Evolutionary conservation across 805 yeast species (phyloP).

Genomic region (Barnettozyma californica): DNA sequence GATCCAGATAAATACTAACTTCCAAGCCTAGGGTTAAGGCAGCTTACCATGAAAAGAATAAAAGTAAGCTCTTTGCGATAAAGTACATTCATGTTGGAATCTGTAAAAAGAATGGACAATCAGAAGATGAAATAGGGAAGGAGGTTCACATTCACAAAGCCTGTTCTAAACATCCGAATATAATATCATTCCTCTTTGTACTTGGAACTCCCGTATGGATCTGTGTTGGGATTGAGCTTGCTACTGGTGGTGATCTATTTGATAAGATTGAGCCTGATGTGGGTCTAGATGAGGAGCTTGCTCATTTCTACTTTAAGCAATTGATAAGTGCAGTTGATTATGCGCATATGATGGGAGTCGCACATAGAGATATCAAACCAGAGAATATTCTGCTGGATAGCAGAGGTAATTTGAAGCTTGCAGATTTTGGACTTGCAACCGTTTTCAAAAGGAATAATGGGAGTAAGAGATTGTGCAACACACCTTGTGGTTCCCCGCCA

Average conservation of each 20-base stretch:
- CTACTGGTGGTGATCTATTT: conserved; percentile 71
- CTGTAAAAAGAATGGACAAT: conserved; percentile 30
- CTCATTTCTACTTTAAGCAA: conserved; percentile 66
- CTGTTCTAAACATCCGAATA: conserved; percentile 55
- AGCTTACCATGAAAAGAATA: conserved; percentile 34
- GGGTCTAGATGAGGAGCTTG: conserved; percentile 61
- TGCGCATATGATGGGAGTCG: conserved; percentile 58
- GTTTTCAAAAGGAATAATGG: conserved; percentile 48
- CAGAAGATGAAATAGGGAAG: conserved; percentile 38
- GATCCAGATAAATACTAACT: conserved; percentile 3
- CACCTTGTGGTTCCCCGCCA: conserved; percentile 70
- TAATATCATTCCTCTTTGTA: conserved; percentile 48
- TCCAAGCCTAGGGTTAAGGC: conserved; percentile 37
- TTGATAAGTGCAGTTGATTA: conserved; percentile 54
- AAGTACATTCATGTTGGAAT: conserved; percentile 47
- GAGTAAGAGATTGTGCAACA: conserved; percentile 38
- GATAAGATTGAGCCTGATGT: conserved; percentile 75
- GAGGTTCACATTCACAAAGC: conserved; percentile 57
- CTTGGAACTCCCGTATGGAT: conserved; percentile 52
- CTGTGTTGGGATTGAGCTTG: conserved; percentile 64
- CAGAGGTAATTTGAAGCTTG: conserved; percentile 62
- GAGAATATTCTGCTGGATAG: conserved; percentile 61
- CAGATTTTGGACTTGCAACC: conserved; percentile 74
- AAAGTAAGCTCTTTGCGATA: conserved; percentile 43
- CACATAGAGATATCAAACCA: conserved; percentile 66